Evolutionary conservation across 306 rosid species (phyloP).

Genomic region (Prunus salicina): DNA sequence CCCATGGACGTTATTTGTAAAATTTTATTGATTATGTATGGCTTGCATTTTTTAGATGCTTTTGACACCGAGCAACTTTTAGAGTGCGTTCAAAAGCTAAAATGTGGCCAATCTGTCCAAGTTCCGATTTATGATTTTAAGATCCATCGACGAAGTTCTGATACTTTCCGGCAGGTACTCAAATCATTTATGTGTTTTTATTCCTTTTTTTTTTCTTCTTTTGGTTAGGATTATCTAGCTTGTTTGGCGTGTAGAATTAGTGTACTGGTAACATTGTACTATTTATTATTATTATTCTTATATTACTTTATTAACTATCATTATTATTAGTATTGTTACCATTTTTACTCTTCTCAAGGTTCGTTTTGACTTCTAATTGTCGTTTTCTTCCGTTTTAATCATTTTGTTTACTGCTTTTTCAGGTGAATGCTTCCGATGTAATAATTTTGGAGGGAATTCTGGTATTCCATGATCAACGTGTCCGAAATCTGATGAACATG

Average conservation of each 20-base stretch:
- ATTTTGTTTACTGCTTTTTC: constrained; percentile 10
- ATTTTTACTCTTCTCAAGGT: neutral
- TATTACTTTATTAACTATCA: neutral
- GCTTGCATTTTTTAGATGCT: constrained; percentile 49
- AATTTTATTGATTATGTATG: neutral
- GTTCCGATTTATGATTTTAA: constrained; percentile 94
- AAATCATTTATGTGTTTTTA: neutral
- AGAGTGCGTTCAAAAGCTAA: constrained; percentile 71
- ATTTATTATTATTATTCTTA: neutral
- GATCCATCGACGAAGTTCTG: constrained; percentile 73
- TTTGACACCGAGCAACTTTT: constrained; percentile 89
- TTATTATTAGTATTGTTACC: neutral
- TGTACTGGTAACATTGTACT: neutral
- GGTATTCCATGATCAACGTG: constrained; percentile 90
- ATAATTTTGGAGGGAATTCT: constrained; percentile 97
- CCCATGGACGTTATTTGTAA: neutral
- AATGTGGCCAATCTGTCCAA: constrained; percentile 64
- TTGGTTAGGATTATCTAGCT: neutral
- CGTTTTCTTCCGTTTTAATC: neutral
- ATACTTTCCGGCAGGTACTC: constrained; percentile 86
- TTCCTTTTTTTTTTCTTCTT: neutral
- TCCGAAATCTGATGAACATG: constrained; percentile 92
- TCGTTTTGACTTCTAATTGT: neutral
- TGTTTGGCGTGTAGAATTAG: neutral
- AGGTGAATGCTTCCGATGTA: constrained; percentile 98